Percentiles rank a stretch among this genome's conserved stretches.
Evolutionary conservation across 768 basidiomycete genomes (phyloP).

Genomic region (Cyathus striatus): DNA sequence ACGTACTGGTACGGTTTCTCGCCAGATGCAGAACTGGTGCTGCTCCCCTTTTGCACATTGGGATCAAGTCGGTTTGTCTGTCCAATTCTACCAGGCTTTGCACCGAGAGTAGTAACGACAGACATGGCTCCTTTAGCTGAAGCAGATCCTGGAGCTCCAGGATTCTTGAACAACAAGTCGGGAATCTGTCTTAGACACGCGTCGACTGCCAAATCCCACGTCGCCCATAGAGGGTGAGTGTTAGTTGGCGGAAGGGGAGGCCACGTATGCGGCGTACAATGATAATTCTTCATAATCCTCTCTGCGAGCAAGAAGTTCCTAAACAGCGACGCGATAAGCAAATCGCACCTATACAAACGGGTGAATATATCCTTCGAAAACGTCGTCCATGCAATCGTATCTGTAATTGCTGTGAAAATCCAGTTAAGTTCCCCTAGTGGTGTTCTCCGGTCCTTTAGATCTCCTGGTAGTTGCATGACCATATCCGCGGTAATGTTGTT

Average conservation of each 20-base stretch:
- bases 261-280: slow-evolving; percentile 92
- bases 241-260: slow-evolving; percentile 94
- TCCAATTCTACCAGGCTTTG: slow-evolving; percentile 38
- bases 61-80: slow-evolving; percentile 18
- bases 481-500: slow-evolving; percentile 80
- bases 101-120: slow-evolving; percentile 18
- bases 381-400: slow-evolving; percentile 98
- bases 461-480: slow-evolving; percentile 93
- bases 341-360: slow-evolving; percentile 89
- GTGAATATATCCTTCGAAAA: slow-evolving; percentile 94
- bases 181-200: slow-evolving; percentile 92
- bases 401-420: slow-evolving; percentile 99
- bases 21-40: slow-evolving; percentile 15
- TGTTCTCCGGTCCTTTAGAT: slow-evolving; percentile 93
- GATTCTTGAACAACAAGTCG: slow-evolving; percentile 52
- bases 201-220: slow-evolving; percentile 97
- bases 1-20: slow-evolving; percentile 66
- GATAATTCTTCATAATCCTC: slow-evolving; percentile 95
- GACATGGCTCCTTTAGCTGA: too few relatives aligned
- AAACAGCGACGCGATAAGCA: slow-evolving; percentile 93
- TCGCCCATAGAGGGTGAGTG: slow-evolving; percentile 93
- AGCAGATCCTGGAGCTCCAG: not conserved
- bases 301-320: slow-evolving; percentile 97
- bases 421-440: slow-evolving; percentile 98
- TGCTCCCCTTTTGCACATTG: slow-evolving; percentile 13